These are phyloP conservation scores for Starmerella davenportii DNA, from an alignment of 805 yeast species.

Conservation along the genomic window DNA sequence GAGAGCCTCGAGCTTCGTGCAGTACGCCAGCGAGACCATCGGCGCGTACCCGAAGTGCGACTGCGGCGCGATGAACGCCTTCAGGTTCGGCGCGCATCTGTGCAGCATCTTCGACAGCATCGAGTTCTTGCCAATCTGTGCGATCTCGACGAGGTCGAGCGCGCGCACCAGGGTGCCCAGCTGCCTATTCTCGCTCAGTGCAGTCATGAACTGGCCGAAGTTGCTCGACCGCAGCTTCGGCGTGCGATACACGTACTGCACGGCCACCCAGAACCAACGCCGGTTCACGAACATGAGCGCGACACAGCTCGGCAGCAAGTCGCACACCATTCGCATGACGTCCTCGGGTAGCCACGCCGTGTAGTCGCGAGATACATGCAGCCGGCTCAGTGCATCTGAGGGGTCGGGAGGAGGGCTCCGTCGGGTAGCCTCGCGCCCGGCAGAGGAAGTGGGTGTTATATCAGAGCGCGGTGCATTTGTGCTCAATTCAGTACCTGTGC, in stretches of 20 bases:
- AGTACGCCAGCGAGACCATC: constrained; percentile 56
- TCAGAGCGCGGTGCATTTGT: too few relatives aligned
- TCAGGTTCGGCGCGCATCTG: constrained; percentile 49
- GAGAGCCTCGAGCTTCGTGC: constrained; percentile 42
- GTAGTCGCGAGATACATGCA: not conserved
- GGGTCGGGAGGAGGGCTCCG: too few relatives aligned
- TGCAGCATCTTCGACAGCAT: constrained; percentile 66
- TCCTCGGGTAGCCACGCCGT: constrained; percentile 30
- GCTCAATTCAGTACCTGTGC: constrained; percentile 13
- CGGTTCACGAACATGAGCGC: constrained; percentile 41
- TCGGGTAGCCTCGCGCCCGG: too few relatives aligned
- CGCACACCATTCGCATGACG: constrained; percentile 28
- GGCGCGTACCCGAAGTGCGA: constrained; percentile 90
- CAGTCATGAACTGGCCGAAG: constrained; percentile 54
- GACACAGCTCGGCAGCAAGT: constrained; percentile 21
- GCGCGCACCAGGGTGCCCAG: constrained; percentile 43
- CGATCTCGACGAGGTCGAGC: constrained; percentile 59
- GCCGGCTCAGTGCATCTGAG: too few relatives aligned
- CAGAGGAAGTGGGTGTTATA: too few relatives aligned
- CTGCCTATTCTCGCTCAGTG: constrained; percentile 29
- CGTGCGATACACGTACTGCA: constrained; percentile 45
- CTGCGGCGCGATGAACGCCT: constrained; percentile 74
- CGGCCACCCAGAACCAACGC: constrained; percentile 38
- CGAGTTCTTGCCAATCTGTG: constrained; percentile 85
- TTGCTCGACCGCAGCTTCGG: constrained; percentile 53